These are phyloP conservation scores for Sporisorium scitamineum DNA, from an alignment of 1,284 basidiomycete genomes.

Conservation along the genomic window DNA sequence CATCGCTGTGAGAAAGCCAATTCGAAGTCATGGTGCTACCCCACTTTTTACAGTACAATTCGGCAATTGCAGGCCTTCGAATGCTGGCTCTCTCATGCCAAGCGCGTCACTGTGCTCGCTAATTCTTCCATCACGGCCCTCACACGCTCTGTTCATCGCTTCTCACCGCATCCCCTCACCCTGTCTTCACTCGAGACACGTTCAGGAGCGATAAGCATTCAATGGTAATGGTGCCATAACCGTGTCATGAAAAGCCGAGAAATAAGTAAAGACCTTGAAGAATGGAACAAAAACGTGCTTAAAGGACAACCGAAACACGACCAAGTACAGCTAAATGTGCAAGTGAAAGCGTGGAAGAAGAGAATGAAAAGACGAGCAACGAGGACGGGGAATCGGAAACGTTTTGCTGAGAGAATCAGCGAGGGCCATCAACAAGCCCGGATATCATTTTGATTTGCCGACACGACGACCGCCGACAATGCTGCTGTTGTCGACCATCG, in stretches of 20 bases:
- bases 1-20: too few species aligned
- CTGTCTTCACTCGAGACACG: neutral
- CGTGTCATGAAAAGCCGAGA: neutral
- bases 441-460: conserved; percentile 23
- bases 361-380: neutral
- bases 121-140: neutral
- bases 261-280: conserved; percentile 3
- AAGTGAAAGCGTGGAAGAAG: conserved; percentile 6
- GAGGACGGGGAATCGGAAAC: neutral
- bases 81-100: neutral
- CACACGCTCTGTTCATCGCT: neutral
- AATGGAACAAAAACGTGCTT: neutral
- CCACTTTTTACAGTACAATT: too few species aligned
- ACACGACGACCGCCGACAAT: neutral
- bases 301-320: conserved; percentile 4
- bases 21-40: too few species aligned
- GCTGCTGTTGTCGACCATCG: neutral
- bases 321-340: conserved; percentile 30
- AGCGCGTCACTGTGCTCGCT: conserved; percentile 5
- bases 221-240: neutral
- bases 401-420: neutral
- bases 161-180: neutral
- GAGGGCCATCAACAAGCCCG: conserved; percentile 16
- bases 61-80: too few species aligned
- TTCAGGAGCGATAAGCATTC: neutral